Percentiles rank a stretch among this genome's conserved stretches.
Conservation (phyloP, 306 rosid species). For the Benincasa hispida region DNA sequence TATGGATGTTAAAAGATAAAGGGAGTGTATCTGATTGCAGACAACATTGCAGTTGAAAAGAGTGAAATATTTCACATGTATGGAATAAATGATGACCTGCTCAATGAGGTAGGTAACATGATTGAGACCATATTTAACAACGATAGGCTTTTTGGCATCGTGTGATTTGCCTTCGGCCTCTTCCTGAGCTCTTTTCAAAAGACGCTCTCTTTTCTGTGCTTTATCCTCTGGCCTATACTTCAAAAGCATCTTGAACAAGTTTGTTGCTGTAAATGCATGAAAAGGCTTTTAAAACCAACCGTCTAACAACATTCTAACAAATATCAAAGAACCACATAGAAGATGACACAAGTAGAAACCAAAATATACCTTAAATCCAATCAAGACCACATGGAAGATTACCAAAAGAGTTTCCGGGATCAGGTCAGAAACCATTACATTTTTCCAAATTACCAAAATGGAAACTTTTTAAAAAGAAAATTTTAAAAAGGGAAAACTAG, state of each 20-base stretch:
- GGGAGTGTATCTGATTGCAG: neutral
- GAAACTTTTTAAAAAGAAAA: too few species aligned
- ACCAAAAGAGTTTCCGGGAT: neutral
- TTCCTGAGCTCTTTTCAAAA: constrained; percentile 57
- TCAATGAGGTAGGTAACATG: constrained; percentile 72
- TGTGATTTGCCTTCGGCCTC: constrained; percentile 53
- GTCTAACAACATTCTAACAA: neutral
- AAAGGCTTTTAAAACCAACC: neutral
- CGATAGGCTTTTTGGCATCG: constrained; percentile 60
- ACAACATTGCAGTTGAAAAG: neutral
- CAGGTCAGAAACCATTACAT: neutral
- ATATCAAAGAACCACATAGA: neutral
- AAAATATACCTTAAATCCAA: neutral
- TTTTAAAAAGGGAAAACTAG: neutral
- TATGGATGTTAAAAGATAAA: neutral
- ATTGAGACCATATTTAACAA: constrained; percentile 70
- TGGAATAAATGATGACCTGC: constrained; percentile 24
- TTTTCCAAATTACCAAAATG: neutral
- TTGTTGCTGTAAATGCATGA: constrained; percentile 34
- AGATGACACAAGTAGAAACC: neutral
- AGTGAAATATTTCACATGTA: neutral
- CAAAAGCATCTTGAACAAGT: constrained; percentile 56
- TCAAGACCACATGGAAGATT: neutral
- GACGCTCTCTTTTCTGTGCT: constrained; percentile 59
- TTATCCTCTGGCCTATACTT: constrained; percentile 78